Evolutionary conservation across 495 filamentous ascomycete genomes (phyloP).

Genomic region (Physcia stellaris): DNA sequence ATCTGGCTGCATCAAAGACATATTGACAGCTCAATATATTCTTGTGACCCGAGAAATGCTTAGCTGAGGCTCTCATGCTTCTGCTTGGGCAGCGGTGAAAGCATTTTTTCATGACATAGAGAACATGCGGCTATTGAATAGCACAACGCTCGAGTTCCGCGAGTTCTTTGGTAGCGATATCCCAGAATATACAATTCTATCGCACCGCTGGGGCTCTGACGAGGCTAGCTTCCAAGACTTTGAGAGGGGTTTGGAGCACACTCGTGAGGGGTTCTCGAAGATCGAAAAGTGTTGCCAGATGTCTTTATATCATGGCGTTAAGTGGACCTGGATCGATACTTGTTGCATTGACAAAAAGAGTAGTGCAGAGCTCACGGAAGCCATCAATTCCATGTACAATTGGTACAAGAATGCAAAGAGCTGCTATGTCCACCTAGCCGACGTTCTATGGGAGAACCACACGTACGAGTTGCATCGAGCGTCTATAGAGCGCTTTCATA

Average conservation of each 20-base stretch:
- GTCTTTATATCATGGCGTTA: neutral
- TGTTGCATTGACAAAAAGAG: slow-evolving; percentile 1
- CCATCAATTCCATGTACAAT: neutral
- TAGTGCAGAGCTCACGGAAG: slow-evolving; percentile 3
- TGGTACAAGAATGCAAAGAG: neutral
- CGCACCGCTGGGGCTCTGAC: slow-evolving; percentile 1
- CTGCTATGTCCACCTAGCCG: neutral
- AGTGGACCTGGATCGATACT: neutral
- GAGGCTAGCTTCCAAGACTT: neutral
- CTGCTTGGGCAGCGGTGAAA: neutral
- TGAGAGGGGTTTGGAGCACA: neutral
- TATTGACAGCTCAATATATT: no score
- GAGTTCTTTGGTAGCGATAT: slow-evolving; percentile 19
- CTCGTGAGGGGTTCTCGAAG: neutral
- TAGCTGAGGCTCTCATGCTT: no score
- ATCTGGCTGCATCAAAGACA: no score
- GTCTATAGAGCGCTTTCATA: neutral
- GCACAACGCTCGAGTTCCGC: slow-evolving; percentile 23
- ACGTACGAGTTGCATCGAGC: no score
- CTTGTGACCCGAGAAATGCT: no score
- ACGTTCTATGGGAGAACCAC: neutral
- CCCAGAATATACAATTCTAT: slow-evolving; percentile 8
- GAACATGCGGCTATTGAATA: slow-evolving; percentile 33
- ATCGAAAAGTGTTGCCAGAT: neutral
- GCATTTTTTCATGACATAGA: no score